Evolutionary conservation across 345 rosid species (phyloP).

Genomic region (Camelina sativa): DNA sequence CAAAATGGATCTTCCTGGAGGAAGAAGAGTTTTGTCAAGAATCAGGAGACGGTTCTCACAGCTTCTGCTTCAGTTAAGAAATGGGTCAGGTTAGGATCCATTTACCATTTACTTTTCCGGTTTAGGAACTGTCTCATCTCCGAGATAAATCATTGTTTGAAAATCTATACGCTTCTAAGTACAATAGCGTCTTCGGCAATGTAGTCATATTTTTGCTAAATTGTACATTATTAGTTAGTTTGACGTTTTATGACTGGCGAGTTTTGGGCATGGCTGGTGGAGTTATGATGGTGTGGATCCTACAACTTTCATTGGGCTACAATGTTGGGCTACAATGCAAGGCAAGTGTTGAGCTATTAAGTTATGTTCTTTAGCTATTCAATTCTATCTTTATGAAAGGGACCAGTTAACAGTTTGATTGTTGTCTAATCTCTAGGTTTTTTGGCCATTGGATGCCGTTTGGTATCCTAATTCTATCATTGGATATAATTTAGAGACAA

Average conservation of each 20-base stretch:
- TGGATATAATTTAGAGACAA: conserved; percentile 65
- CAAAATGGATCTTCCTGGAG: conserved; percentile 42
- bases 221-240: neutral
- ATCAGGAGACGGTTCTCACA: conserved; percentile 32
- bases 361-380: conserved; percentile 15
- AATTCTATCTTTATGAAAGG: neutral
- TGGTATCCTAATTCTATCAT: conserved; percentile 79
- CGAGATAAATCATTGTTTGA: neutral
- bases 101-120: neutral
- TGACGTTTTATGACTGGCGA: neutral
- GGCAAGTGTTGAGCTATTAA: conserved; percentile 54
- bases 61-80: conserved; percentile 56
- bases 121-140: neutral
- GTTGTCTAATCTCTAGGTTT: conserved; percentile 62
- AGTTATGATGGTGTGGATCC: conserved; percentile 76
- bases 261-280: conserved; percentile 59
- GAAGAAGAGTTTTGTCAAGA: conserved; percentile 41
- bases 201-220: neutral
- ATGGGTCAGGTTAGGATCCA: conserved; percentile 76
- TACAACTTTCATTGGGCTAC: conserved; percentile 64
- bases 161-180: neutral
- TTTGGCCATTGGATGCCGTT: conserved; percentile 98
- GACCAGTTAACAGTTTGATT: conserved; percentile 24
- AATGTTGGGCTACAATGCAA: conserved; percentile 94
- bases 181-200: neutral